Evolutionary conservation across 495 filamentous ascomycete genomes (phyloP).

Genomic region (Pseudotulostoma volvatum): DNA sequence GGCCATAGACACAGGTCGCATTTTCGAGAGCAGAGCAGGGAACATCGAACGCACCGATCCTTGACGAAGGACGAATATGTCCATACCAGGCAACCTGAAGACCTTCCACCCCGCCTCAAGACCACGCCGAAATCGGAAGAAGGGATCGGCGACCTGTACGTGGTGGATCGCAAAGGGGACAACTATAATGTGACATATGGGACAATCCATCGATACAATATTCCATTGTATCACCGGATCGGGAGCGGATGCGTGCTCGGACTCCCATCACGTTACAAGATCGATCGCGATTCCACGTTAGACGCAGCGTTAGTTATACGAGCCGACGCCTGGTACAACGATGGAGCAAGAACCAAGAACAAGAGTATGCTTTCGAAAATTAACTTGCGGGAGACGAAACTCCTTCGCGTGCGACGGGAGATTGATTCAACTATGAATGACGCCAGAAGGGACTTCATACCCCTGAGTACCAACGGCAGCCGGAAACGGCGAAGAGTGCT

Average conservation of each 20-base stretch:
- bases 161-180: conserved; percentile 47
- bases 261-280: conserved; percentile 24
- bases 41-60: conserved; percentile 7
- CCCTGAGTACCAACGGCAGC: conserved; percentile 17
- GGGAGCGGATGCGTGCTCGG: conserved; percentile 48
- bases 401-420: conserved; percentile 14
- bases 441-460: conserved; percentile 26
- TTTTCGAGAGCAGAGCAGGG: conserved; percentile 8
- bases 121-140: conserved; percentile 5
- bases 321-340: conserved; percentile 10
- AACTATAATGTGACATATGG: conserved; percentile 43
- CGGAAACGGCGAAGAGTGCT: conserved; percentile 9
- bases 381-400: conserved; percentile 5
- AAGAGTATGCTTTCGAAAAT: conserved; percentile 12
- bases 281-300: conserved; percentile 34
- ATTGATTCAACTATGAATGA: conserved; percentile 10
- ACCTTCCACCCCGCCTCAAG: not conserved
- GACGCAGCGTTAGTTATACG: conserved; percentile 31
- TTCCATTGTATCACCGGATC: conserved; percentile 41
- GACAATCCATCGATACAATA: conserved; percentile 40
- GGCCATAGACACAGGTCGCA: conserved; percentile 13
- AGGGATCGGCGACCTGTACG: conserved; percentile 16
- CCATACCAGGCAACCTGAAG: too few species aligned
- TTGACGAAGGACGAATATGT: too few species aligned
- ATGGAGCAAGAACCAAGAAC: conserved; percentile 10